Evolutionary conservation across 345 rosid genomes (phyloP).

Genomic region (Hypericum perforatum): DNA sequence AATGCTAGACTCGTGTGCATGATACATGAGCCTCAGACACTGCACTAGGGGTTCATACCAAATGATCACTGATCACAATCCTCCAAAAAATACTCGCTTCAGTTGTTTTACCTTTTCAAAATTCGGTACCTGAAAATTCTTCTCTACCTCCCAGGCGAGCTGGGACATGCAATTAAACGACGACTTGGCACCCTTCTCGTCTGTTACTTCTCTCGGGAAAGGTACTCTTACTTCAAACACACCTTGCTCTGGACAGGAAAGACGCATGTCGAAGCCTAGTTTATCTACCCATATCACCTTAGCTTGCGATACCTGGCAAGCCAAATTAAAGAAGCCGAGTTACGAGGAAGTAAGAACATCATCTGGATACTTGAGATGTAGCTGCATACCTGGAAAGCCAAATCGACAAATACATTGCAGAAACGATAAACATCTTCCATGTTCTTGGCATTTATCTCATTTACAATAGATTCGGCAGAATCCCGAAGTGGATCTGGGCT

Average conservation of each 20-base stretch:
- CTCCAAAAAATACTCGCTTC: slow-evolving; percentile 35
- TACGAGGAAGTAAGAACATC: slow-evolving; percentile 6
- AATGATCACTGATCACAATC: slow-evolving; percentile 6
- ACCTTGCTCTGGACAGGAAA: slow-evolving; percentile 42
- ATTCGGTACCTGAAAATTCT: slow-evolving; percentile 38
- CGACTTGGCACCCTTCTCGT: slow-evolving; percentile 84
- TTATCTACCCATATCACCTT: slow-evolving; percentile 88
- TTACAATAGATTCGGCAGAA: slow-evolving; percentile 57
- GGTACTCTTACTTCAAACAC: slow-evolving; percentile 70
- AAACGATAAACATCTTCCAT: slow-evolving; percentile 70
- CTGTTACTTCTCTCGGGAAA: slow-evolving; percentile 72
- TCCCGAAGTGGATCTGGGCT: slow-evolving; percentile 76
- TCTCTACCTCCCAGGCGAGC: slow-evolving; percentile 92
- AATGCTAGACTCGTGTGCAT: too few species aligned
- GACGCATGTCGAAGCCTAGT: slow-evolving; percentile 70
- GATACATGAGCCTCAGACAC: too few species aligned
- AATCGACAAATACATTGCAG: slow-evolving; percentile 68
- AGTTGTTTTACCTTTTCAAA: slow-evolving; percentile 57
- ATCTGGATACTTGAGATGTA: background rate
- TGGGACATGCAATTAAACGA: slow-evolving; percentile 91
- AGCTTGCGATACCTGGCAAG: slow-evolving; percentile 57
- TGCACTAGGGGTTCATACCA: too few species aligned
- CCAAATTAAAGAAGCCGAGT: slow-evolving; percentile 1
- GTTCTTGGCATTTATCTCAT: slow-evolving; percentile 59
- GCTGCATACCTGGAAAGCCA: slow-evolving; percentile 63